phyloP scores from a whole-genome alignment of 2,329 filamentous ascomycete species.

The Fusarium papillatum region DNA sequence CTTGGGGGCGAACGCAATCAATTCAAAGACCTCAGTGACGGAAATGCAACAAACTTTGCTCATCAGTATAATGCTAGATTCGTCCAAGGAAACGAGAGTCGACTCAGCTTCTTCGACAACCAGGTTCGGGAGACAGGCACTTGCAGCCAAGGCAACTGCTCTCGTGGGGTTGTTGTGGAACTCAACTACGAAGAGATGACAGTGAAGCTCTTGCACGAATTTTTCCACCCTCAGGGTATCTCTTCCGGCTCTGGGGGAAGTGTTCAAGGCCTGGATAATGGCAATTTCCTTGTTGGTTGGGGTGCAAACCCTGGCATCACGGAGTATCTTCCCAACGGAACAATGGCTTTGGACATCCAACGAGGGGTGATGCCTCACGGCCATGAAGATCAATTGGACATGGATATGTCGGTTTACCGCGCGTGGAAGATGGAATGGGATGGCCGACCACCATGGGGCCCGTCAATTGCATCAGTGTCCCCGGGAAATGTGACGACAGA shows the following conservation, averaged over 20 bases:
- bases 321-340: slow-evolving; percentile 51
- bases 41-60: slow-evolving; percentile 50
- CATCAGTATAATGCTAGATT: slow-evolving; percentile 65
- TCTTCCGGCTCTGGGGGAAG: slow-evolving; percentile 63
- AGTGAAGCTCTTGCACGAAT: slow-evolving; percentile 62
- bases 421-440: slow-evolving; percentile 45
- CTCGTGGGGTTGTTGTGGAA: slow-evolving; percentile 48
- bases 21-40: slow-evolving; percentile 49
- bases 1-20: slow-evolving; percentile 51
- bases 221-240: slow-evolving; percentile 63
- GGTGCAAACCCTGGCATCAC: slow-evolving; percentile 64
- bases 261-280: slow-evolving; percentile 66
- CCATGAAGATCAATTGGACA: slow-evolving; percentile 4
- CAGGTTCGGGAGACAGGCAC: slow-evolving; percentile 33
- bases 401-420: slow-evolving; percentile 41
- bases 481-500: slow-evolving; percentile 15
- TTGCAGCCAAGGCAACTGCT: slow-evolving; percentile 30
- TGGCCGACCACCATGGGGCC: slow-evolving; percentile 41
- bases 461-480: slow-evolving; percentile 36
- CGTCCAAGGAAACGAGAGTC: slow-evolving; percentile 59
- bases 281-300: slow-evolving; percentile 70
- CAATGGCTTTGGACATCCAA: slow-evolving; percentile 55
- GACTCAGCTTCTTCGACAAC: slow-evolving; percentile 68
- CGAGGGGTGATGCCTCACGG: slow-evolving; percentile 57
- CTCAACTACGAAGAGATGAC: slow-evolving; percentile 60